Conservation (phyloP, 805 yeast genomes). For the Candida tallmaniae region DNA sequence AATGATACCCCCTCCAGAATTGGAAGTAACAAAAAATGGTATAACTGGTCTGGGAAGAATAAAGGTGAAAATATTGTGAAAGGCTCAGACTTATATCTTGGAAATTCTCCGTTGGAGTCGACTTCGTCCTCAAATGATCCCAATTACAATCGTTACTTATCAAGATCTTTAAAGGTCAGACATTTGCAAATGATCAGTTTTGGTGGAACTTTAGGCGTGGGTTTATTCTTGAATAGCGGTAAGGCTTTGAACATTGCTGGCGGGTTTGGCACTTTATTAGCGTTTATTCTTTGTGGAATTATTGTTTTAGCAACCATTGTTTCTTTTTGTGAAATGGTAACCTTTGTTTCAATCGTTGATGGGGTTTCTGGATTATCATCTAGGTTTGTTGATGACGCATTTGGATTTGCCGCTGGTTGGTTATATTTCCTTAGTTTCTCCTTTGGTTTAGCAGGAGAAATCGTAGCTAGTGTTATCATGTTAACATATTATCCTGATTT, state of each 20-base stretch:
- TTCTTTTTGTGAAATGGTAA: slow-evolving; percentile 78
- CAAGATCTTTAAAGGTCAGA: slow-evolving; percentile 56
- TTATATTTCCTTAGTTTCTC: slow-evolving; percentile 71
- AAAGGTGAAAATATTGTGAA: slow-evolving; percentile 4
- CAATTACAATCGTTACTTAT: slow-evolving; percentile 26
- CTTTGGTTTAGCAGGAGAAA: slow-evolving; percentile 71
- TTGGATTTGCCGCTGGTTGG: slow-evolving; percentile 72
- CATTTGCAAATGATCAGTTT: slow-evolving; percentile 76
- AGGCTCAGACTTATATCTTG: slow-evolving; percentile 6
- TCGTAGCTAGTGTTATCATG: slow-evolving; percentile 77
- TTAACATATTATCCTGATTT: slow-evolving; percentile 60
- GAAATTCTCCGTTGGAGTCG: slow-evolving; percentile 5
- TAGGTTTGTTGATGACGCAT: slow-evolving; percentile 71
- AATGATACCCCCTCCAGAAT: slow-evolving; percentile 4
- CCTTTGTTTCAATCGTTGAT: slow-evolving; percentile 72
- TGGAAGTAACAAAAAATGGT: slow-evolving; percentile 12
- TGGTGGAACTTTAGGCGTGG: slow-evolving; percentile 79
- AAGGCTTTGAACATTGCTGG: slow-evolving; percentile 72
- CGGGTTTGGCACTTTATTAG: slow-evolving; percentile 69
- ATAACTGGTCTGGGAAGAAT: slow-evolving; percentile 8
- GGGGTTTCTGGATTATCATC: slow-evolving; percentile 75
- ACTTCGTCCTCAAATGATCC: slow-evolving; percentile 7
- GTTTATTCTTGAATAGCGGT: slow-evolving; percentile 64
- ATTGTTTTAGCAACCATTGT: slow-evolving; percentile 66
- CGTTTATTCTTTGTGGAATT: slow-evolving; percentile 59